Evolutionary conservation across 371 early-diverging fungal species (phyloP).

Genomic region (Conidiobolus incongruus): DNA sequence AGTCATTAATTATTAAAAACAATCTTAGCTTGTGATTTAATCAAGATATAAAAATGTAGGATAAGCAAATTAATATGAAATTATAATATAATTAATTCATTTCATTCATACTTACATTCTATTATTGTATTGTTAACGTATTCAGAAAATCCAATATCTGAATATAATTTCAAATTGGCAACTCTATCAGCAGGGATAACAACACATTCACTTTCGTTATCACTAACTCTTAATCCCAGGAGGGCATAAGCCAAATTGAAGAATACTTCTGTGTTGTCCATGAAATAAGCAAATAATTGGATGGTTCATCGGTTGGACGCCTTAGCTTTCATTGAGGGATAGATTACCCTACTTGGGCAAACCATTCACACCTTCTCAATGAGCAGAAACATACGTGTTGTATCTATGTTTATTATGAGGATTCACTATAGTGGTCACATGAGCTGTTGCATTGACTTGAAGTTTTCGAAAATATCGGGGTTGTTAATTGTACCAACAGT

Average conservation of each 20-base stretch:
- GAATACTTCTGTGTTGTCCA: conserved; percentile 33
- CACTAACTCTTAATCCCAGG: too few relatives aligned
- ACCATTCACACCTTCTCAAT: conserved; percentile 15
- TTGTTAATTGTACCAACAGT: conserved; percentile 34
- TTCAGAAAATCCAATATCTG: too few relatives aligned
- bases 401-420: conserved; percentile 1
- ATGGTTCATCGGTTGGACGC: conserved; percentile 32
- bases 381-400: conserved; percentile 12
- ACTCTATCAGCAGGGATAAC: too few relatives aligned
- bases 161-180: too few relatives aligned
- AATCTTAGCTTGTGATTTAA: too few relatives aligned
- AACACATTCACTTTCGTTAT: too few relatives aligned
- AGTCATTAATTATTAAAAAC: too few relatives aligned
- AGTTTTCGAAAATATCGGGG: conserved; percentile 31
- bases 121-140: too few relatives aligned
- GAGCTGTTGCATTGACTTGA: conserved; percentile 19
- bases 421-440: conserved; percentile 13
- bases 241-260: conserved; percentile 8
- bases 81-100: too few relatives aligned
- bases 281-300: conserved; percentile 21
- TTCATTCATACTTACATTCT: too few relatives aligned
- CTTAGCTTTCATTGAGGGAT: conserved; percentile 11
- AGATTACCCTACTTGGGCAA: conserved; percentile 15
- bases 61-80: too few relatives aligned
- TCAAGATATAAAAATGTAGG: too few relatives aligned